A percentile compares a stretch with the other conserved stretches of the same genome.
phyloP scores from a whole-genome alignment of 345 rosid species.

The Conringia planisiliqua region DNA sequence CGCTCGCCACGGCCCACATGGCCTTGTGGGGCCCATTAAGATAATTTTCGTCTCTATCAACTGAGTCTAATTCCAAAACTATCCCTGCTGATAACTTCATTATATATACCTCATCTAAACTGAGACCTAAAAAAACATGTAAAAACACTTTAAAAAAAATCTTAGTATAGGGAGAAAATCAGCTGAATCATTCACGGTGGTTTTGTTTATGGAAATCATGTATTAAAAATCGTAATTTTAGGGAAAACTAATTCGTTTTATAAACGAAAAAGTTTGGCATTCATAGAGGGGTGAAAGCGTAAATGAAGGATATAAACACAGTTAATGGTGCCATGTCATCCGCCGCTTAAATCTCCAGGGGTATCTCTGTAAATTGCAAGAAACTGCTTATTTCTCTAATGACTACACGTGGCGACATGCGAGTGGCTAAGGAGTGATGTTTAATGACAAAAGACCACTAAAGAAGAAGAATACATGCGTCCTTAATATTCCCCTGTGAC shows the following conservation, averaged over 20 bases:
- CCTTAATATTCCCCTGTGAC: background rate
- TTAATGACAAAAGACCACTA: background rate
- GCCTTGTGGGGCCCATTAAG: constrained; percentile 9
- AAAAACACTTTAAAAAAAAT: background rate
- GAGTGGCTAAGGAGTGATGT: background rate
- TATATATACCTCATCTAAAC: background rate
- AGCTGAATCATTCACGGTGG: background rate
- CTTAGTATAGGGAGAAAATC: background rate
- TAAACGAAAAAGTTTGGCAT: background rate
- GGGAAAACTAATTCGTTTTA: background rate
- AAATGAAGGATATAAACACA: background rate
- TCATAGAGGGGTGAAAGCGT: constrained; percentile 7
- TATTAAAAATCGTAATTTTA: background rate
- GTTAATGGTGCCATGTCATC: constrained; percentile 24
- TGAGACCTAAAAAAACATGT: background rate
- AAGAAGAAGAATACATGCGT: background rate
- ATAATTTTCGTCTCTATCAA: constrained; percentile 12
- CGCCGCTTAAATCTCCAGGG: constrained; percentile 17
- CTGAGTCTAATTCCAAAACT: background rate
- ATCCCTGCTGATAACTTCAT: background rate
- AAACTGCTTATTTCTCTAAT: background rate
- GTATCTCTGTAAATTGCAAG: background rate
- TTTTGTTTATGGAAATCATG: background rate
- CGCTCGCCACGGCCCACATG: constrained; percentile 35
- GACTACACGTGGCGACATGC: background rate